Evolutionary conservation across 345 rosid genomes (phyloP).

Genomic region (Arabidopsis thaliana): TAIR10.1 NC_003076.8:4299001-4299500

Average conservation of each 20-base stretch:
- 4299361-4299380: neutral
- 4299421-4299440: conserved; percentile 18
- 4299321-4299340: conserved; percentile 37
- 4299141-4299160: conserved; percentile 4
- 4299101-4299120: conserved; percentile 16
- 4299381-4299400: neutral
- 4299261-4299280: conserved; percentile 40
- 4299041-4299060: conserved; percentile 52
- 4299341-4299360: conserved; percentile 35
- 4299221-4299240: conserved; percentile 45
- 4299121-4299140: neutral
- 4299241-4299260: conserved; percentile 37
- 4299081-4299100: conserved; percentile 3
- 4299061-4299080: conserved; percentile 68
- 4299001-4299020: conserved; percentile 62
- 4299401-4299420: conserved; percentile 28
- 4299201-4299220: conserved; percentile 40
- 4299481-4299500: conserved; percentile 38
- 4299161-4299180: neutral
- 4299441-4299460: conserved; percentile 32
- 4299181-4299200: conserved; percentile 26
- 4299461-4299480: conserved; percentile 2
- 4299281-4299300: conserved; percentile 46
- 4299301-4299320: conserved; percentile 43
- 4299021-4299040: conserved; percentile 52